A percentile compares a stretch with the other conserved stretches of the same genome.
These are phyloP conservation scores for Apiotrichum laibachii DNA, from an alignment of 1,284 basidiomycete genomes.

Conservation along the genomic window DNA sequence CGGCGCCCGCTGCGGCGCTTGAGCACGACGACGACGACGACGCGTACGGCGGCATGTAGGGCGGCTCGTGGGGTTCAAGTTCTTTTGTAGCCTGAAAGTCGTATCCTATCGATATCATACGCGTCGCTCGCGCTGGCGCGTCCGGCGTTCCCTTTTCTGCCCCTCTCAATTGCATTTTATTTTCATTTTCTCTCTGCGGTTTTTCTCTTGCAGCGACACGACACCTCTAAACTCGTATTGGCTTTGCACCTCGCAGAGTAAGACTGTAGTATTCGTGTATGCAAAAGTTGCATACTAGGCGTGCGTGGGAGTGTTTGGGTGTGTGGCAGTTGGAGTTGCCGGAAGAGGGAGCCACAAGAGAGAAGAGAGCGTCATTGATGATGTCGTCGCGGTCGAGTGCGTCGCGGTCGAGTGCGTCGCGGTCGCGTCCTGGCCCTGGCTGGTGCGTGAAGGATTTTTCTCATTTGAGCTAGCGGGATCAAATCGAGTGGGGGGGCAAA, in stretches of 20 bases:
- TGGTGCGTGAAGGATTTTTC: too few species aligned
- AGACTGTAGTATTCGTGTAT: not conserved
- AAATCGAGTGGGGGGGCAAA: too few species aligned
- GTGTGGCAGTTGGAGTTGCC: not conserved
- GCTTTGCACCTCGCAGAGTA: not conserved
- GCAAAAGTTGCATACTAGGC: not conserved
- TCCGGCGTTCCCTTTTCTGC: not conserved
- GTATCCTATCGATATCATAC: not conserved
- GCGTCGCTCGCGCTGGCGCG: constrained; percentile 2
- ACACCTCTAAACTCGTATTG: not conserved
- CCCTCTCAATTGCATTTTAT: not conserved
- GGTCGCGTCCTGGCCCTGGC: too few species aligned
- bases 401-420: too few species aligned
- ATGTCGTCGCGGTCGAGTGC: too few species aligned
- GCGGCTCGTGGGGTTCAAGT: not conserved
- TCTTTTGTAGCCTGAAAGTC: not conserved
- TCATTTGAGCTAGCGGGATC: too few species aligned
- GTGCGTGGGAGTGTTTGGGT: not conserved
- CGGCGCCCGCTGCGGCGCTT: constrained; percentile 30
- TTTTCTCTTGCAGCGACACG: not conserved
- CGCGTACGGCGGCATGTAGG: constrained; percentile 47
- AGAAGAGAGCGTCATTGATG: too few species aligned
- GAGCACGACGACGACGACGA: constrained; percentile 32
- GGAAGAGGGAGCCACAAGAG: not conserved
- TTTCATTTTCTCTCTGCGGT: not conserved